These are phyloP conservation scores for Fraxinus cuspidata DNA, from an alignment of 257 asterid species.

Conservation along the genomic window DNA sequence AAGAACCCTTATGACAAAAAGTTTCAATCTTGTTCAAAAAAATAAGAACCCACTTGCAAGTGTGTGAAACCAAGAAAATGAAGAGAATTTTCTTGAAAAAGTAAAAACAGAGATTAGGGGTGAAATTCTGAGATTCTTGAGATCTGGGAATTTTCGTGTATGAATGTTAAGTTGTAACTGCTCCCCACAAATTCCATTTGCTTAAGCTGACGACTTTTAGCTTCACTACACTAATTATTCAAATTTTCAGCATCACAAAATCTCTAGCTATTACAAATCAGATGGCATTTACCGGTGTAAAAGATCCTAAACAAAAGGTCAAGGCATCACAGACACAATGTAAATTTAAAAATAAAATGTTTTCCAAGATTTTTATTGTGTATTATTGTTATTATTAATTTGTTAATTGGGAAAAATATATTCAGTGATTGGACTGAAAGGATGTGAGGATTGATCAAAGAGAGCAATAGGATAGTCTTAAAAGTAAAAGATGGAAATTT, in stretches of 20 bases:
- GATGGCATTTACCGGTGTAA: conserved; percentile 34
- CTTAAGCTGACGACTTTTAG: conserved; percentile 23
- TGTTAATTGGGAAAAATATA: conserved; percentile 33
- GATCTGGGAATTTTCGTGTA: conserved; percentile 61
- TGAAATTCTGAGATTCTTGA: conserved; percentile 60
- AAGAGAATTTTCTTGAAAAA: conserved; percentile 46
- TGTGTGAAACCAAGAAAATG: conserved; percentile 31
- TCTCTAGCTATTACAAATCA: conserved; percentile 25
- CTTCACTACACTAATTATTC: conserved; percentile 14
- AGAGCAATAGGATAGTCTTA: conserved; percentile 46
- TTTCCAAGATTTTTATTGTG: not conserved
- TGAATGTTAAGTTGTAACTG: conserved; percentile 49
- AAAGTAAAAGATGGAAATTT: conserved; percentile 31
- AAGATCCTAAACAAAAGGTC: conserved; percentile 66
- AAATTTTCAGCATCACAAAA: conserved; percentile 29
- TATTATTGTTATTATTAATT: not conserved
- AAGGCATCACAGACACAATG: conserved; percentile 61
- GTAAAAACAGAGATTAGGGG: conserved; percentile 34
- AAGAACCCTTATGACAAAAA: conserved; percentile 40
- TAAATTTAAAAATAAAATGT: conserved; percentile 19
- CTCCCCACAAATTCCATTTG: conserved; percentile 55
- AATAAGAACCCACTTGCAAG: not conserved
- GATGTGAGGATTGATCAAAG: conserved; percentile 59
- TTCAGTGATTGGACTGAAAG: conserved; percentile 66
- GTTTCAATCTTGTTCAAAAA: conserved; percentile 36